phyloP scores from a whole-genome alignment of 2,329 filamentous ascomycete species.

The Pestalotiopsis fici region DNA sequence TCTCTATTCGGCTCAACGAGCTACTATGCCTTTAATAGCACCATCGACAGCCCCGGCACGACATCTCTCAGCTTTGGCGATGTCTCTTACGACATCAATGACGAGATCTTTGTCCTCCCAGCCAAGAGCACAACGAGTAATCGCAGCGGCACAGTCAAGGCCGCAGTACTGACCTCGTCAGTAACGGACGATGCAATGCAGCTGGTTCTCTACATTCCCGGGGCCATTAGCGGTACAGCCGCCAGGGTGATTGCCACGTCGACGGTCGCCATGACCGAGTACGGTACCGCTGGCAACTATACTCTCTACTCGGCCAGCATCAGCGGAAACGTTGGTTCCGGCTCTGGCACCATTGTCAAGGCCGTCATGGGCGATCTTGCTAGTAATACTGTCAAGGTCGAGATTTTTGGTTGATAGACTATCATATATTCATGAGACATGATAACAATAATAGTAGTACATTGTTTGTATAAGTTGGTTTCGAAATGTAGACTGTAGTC shows the following conservation, averaged over 20 bases:
- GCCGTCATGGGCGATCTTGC: conserved; percentile 2
- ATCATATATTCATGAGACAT: not conserved
- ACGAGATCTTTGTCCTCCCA: conserved; percentile 6
- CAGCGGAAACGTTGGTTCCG: conserved; percentile 3
- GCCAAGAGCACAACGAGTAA: not conserved
- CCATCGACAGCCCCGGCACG: conserved; percentile 5
- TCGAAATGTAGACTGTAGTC: too few species aligned
- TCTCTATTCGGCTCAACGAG: not conserved
- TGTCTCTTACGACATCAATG: not conserved
- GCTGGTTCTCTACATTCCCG: not conserved
- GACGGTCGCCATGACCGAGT: conserved; percentile 2
- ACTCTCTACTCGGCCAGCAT: not conserved
- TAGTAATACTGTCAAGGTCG: conserved; percentile 1
- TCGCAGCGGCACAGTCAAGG: not conserved
- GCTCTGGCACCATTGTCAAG: conserved; percentile 2
- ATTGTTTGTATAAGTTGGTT: too few species aligned
- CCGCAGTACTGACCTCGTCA: not conserved
- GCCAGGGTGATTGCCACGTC: not conserved
- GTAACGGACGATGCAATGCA: not conserved
- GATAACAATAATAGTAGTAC: not conserved
- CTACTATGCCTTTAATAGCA: conserved; percentile 5
- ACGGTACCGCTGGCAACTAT: not conserved
- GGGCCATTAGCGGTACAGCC: not conserved
- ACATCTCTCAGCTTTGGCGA: not conserved
- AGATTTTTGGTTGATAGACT: conserved; percentile 1